These are phyloP conservation scores for Jatropha multifida DNA, from an alignment of 441 rosid species.

Conservation along the genomic window DNA sequence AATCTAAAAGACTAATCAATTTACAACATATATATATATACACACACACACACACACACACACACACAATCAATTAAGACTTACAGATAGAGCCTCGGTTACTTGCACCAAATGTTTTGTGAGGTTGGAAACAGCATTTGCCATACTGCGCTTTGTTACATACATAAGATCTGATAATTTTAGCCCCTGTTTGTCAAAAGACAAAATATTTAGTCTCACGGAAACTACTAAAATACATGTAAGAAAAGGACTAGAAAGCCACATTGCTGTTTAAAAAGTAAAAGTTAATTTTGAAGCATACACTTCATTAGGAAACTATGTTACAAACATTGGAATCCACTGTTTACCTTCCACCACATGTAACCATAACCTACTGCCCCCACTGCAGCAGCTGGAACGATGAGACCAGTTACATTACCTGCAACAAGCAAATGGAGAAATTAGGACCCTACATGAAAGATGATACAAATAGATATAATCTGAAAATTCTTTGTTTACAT, in stretches of 20 bases:
- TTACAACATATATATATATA: not conserved
- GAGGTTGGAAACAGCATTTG: conserved; percentile 69
- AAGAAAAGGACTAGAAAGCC: not conserved
- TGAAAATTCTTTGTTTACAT: no score
- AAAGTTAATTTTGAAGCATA: not conserved
- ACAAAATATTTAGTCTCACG: conserved; percentile 17
- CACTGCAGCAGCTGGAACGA: conserved; percentile 76
- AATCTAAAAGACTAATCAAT: not conserved
- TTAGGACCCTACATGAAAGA: not conserved
- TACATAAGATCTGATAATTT: conserved; percentile 88
- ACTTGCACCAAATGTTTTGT: conserved; percentile 81
- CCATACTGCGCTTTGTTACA: conserved; percentile 77
- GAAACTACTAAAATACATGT: conserved; percentile 2
- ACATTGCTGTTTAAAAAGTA: not conserved
- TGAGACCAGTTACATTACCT: conserved; percentile 58
- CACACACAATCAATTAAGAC: conserved; percentile 25
- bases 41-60: no score
- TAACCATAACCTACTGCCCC: conserved; percentile 98
- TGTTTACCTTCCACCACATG: conserved; percentile 98
- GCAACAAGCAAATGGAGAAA: conserved; percentile 7
- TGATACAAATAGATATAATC: no score
- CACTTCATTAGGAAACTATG: not conserved
- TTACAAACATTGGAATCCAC: not conserved
- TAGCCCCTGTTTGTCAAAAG: conserved; percentile 50
- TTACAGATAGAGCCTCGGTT: conserved; percentile 69